Conservation (phyloP, 2,329 filamentous ascomycete genomes). For the Apiospora aurea region DNA sequence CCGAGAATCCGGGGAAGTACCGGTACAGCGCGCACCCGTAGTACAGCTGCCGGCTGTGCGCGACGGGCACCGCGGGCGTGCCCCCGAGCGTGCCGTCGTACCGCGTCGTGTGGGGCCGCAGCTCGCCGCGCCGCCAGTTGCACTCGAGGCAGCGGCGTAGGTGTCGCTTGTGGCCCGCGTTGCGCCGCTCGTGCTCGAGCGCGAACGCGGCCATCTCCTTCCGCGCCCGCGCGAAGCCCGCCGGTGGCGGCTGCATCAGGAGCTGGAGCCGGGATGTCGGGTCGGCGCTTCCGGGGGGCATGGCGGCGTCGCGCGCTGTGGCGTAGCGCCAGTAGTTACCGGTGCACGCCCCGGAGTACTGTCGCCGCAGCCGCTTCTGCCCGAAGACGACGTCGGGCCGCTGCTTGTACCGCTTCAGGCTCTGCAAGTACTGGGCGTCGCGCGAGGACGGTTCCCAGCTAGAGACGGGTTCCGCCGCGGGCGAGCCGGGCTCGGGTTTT, state of each 20-base stretch:
- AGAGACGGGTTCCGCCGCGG: not conserved
- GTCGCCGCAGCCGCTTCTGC: conserved; percentile 1
- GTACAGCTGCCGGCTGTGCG: not conserved
- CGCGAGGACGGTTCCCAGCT: conserved; percentile 6
- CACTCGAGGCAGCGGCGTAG: conserved; percentile 2
- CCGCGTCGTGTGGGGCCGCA: not conserved
- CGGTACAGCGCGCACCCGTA: not conserved
- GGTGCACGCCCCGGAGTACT: not conserved
- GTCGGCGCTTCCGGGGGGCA: not conserved
- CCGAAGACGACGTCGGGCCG: not conserved
- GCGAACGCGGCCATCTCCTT: not conserved
- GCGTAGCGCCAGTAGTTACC: not conserved
- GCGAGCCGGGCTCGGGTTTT: not conserved
- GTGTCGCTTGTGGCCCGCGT: not conserved
- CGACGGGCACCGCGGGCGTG: not conserved
- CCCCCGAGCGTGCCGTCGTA: not conserved
- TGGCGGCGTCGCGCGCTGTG: not conserved
- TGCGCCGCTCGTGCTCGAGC: not conserved
- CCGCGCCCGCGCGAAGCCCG: not conserved
- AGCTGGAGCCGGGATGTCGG: not conserved
- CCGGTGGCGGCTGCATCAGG: not conserved
- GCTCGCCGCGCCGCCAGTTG: not conserved
- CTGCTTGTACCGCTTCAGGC: not conserved
- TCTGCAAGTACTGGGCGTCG: not conserved
- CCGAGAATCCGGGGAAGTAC: not conserved